Conservation (phyloP, 2,329 filamentous ascomycete species). For the Diaporthe amygdali region DNA sequence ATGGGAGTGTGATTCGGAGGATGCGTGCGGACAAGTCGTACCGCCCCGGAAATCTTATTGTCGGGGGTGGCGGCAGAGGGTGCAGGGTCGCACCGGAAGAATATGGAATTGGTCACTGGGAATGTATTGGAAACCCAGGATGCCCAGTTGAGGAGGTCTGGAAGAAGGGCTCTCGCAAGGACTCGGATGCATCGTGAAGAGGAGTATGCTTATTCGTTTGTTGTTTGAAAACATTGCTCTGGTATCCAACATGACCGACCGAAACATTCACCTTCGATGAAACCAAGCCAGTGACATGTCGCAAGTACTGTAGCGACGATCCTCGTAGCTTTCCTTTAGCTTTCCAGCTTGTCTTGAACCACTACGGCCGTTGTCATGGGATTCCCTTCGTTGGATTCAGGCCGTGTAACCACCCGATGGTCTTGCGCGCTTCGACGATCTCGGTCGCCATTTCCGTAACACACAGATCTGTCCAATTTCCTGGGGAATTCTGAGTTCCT, state of each 20-base stretch:
- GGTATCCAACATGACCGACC: background rate
- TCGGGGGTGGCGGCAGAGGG: constrained; percentile 79
- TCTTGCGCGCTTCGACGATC: background rate
- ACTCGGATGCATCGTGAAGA: constrained; percentile 4
- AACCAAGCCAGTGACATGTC: background rate
- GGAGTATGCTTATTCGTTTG: background rate
- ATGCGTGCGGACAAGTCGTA: constrained; percentile 70
- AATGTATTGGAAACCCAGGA: constrained; percentile 65
- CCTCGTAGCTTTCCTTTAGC: background rate
- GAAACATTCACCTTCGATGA: background rate
- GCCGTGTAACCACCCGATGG: background rate
- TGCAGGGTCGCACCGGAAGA: constrained; percentile 63
- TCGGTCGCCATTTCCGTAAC: no score
- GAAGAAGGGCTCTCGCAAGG: constrained; percentile 44
- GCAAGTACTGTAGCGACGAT: no score
- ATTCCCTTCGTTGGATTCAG: background rate
- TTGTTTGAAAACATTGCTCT: background rate
- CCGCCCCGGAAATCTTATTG: constrained; percentile 78
- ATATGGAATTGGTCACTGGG: constrained; percentile 75
- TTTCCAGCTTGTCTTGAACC: background rate
- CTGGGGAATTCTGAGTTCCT: accelerated
- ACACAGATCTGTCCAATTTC: background rate
- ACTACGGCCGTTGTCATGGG: background rate
- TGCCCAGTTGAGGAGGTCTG: constrained; percentile 74
- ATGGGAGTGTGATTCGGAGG: constrained; percentile 75